These are phyloP conservation scores for Fusarium sp. DNA, from an alignment of 2,329 filamentous ascomycete genomes.

Conservation along the genomic window DNA sequence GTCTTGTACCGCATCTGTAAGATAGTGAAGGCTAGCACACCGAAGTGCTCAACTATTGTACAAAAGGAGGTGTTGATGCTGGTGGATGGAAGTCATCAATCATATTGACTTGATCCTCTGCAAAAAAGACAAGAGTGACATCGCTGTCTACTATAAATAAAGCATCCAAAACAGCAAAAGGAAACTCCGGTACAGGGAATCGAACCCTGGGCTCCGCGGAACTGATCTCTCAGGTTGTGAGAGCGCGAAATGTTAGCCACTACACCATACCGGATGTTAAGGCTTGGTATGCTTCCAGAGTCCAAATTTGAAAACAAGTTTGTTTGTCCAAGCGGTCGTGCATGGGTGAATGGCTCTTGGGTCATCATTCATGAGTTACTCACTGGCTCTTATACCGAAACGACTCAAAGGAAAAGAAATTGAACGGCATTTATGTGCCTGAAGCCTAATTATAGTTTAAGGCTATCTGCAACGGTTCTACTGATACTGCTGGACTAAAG, in stretches of 20 bases:
- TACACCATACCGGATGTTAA: slow-evolving; percentile 51
- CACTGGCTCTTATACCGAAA: slow-evolving; percentile 5
- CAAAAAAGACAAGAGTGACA: not conserved
- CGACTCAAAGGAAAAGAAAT: slow-evolving; percentile 4
- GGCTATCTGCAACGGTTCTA: no score
- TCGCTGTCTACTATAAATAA: not conserved
- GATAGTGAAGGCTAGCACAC: slow-evolving; percentile 8
- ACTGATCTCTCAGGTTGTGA: slow-evolving; percentile 45
- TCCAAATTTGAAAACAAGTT: not conserved
- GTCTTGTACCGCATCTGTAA: not conserved
- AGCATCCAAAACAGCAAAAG: not conserved
- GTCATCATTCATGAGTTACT: not conserved
- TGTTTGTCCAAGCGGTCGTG: fast-evolving
- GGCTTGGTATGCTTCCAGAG: not conserved
- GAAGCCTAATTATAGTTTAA: no score
- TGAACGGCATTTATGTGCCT: no score
- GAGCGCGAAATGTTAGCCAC: slow-evolving; percentile 53
- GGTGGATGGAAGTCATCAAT: not conserved
- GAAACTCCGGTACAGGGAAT: not conserved
- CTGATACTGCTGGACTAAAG: no score
- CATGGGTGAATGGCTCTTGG: not conserved
- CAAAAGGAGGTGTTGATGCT: not conserved
- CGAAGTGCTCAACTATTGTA: not conserved
- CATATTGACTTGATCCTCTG: not conserved
- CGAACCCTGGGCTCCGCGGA: not conserved